Conservation (phyloP, 2,329 filamentous ascomycete species). For the Sclerotinia trifoliorum region DNA sequence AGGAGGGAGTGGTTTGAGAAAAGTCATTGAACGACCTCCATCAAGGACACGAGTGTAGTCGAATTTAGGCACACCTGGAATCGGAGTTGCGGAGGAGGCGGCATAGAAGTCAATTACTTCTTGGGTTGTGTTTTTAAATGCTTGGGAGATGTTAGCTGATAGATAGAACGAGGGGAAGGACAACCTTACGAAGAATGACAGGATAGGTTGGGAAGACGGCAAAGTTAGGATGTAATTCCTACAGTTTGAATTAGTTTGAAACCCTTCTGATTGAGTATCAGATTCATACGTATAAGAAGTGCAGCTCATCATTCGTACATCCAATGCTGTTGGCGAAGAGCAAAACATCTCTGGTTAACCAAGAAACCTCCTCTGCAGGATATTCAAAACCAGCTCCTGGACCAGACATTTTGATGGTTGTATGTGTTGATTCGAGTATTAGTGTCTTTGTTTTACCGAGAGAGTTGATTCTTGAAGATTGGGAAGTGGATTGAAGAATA, state of each 20-base stretch:
- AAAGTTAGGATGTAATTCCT: slow-evolving; percentile 88
- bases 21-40: slow-evolving; percentile 63
- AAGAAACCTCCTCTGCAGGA: slow-evolving; percentile 71
- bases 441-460: not conserved
- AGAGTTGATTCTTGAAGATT: slow-evolving; percentile 3
- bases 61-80: slow-evolving; percentile 65
- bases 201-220: slow-evolving; percentile 74
- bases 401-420: slow-evolving; percentile 34
- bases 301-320: slow-evolving; percentile 76
- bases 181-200: slow-evolving; percentile 32
- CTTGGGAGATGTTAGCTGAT: slow-evolving; percentile 38
- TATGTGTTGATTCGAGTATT: not conserved
- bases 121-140: slow-evolving; percentile 65
- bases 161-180: not conserved
- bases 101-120: slow-evolving; percentile 72
- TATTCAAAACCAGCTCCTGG: slow-evolving; percentile 74
- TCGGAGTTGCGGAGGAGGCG: slow-evolving; percentile 51
- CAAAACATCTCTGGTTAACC: slow-evolving; percentile 83
- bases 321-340: slow-evolving; percentile 92
- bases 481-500: not conserved
- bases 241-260: slow-evolving; percentile 7
- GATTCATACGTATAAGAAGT: slow-evolving; percentile 78
- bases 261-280: slow-evolving; percentile 3
- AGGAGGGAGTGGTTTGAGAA: slow-evolving; percentile 62
- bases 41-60: slow-evolving; percentile 63